Evolutionary conservation across 805 yeast genomes (phyloP).

Genomic region (Pichia californica): DNA sequence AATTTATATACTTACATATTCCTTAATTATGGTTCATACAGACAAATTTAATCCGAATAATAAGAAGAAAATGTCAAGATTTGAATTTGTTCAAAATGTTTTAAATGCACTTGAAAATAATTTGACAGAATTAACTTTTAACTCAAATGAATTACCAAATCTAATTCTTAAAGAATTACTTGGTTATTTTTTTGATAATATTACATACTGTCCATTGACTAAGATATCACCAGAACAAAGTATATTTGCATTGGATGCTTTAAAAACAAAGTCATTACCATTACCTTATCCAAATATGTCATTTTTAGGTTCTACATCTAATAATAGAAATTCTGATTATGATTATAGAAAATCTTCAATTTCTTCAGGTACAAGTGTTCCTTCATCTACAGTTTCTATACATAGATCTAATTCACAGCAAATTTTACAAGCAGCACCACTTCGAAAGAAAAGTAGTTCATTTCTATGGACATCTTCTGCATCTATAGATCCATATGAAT

Average conservation of each 20-base stretch:
- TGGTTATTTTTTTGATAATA: slow-evolving; percentile 61
- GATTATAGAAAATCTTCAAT: slow-evolving; percentile 8
- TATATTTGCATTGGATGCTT: slow-evolving; percentile 16
- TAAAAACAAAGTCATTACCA: slow-evolving; percentile 8
- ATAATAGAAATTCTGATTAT: neutral
- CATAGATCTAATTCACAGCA: neutral
- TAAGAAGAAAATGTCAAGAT: slow-evolving; percentile 58
- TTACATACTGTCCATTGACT: slow-evolving; percentile 52
- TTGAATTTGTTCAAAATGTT: slow-evolving; percentile 48
- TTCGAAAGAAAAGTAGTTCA: slow-evolving; percentile 25
- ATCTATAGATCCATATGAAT: slow-evolving; percentile 32
- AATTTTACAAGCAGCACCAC: slow-evolving; percentile 3
- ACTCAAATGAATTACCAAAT: slow-evolving; percentile 20
- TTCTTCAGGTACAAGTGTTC: neutral
- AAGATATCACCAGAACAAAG: slow-evolving; percentile 29
- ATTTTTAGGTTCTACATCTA: slow-evolving; percentile 10
- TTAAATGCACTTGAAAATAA: slow-evolving; percentile 21
- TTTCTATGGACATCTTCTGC: slow-evolving; percentile 23
- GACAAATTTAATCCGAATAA: slow-evolving; percentile 65
- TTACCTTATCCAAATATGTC: slow-evolving; percentile 27
- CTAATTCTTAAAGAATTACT: slow-evolving; percentile 36
- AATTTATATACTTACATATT: slow-evolving; percentile 56
- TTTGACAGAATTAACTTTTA: neutral
- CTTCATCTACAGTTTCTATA: slow-evolving; percentile 3
- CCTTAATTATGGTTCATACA: slow-evolving; percentile 66